A percentile compares a stretch with the other conserved stretches of the same genome.
phyloP scores from a whole-genome alignment of 2,329 filamentous ascomycete species.

The Aspergillus phoenicis region DNA sequence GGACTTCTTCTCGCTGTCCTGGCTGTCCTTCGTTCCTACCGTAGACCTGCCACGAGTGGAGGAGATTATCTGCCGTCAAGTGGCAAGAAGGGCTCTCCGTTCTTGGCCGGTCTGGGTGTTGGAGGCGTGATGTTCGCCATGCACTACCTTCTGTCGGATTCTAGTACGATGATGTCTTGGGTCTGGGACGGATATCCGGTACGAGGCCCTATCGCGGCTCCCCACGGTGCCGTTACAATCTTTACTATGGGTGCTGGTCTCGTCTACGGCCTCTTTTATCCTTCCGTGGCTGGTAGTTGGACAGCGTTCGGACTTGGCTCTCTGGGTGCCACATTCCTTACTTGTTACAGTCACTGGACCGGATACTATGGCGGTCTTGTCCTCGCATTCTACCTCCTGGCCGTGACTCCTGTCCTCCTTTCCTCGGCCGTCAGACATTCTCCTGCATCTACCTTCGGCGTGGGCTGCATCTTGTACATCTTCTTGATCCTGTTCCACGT shows the following conservation, averaged over 20 bases:
- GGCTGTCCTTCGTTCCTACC: conserved; percentile 74
- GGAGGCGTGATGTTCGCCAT: conserved; percentile 84
- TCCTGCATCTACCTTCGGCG: conserved; percentile 78
- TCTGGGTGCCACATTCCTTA: conserved; percentile 76
- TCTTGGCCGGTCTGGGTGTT: conserved; percentile 75
- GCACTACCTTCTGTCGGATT: conserved; percentile 92
- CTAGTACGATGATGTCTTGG: conserved; percentile 98
- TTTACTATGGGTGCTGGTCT: conserved; percentile 84
- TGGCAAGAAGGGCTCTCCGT: conserved; percentile 65
- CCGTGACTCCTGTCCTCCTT: conserved; percentile 74
- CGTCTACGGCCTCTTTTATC: conserved; percentile 72
- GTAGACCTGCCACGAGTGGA: conserved; percentile 59
- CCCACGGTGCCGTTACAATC: conserved; percentile 87
- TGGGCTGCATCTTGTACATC: conserved; percentile 91
- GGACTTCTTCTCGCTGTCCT: conserved; percentile 76
- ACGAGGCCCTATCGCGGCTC: conserved; percentile 80
- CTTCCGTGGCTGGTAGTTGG: conserved; percentile 74
- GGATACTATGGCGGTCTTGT: conserved; percentile 84
- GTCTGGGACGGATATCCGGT: conserved; percentile 96
- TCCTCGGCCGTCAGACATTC: conserved; percentile 73
- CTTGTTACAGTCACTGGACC: conserved; percentile 76
- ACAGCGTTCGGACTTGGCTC: conserved; percentile 76
- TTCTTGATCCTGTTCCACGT: conserved; percentile 95
- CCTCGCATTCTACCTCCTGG: conserved; percentile 78
- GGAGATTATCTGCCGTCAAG: conserved; percentile 54